These are phyloP conservation scores for Pneumocystis canis DNA, from an alignment of 1,139 yeast genomes.

Conservation along the genomic window DNA sequence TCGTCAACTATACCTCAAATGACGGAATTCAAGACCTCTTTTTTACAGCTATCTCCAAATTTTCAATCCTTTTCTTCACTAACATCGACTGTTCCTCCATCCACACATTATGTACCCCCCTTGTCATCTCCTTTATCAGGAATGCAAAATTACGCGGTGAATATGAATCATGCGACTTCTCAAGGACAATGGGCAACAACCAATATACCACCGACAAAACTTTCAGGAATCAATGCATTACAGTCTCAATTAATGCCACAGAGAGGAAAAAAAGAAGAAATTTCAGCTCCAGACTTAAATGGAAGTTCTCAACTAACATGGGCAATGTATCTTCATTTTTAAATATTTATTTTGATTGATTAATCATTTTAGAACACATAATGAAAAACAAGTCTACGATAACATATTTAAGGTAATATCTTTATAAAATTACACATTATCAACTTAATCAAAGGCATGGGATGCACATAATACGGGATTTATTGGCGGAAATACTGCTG, in stretches of 20 bases:
- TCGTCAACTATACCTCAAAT: constrained; percentile 15
- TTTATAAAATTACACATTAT: neutral
- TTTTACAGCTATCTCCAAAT: constrained; percentile 20
- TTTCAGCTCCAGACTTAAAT: constrained; percentile 21
- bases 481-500: constrained; percentile 69
- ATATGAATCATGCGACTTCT: constrained; percentile 24
- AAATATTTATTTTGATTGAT: neutral
- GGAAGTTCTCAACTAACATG: constrained; percentile 33
- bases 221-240: constrained; percentile 64
- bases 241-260: constrained; percentile 63
- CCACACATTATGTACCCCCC: neutral
- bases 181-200: constrained; percentile 73
- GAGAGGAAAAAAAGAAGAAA: constrained; percentile 31
- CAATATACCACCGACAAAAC: constrained; percentile 35
- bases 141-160: constrained; percentile 14
- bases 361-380: constrained; percentile 34
- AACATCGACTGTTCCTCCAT: constrained; percentile 21
- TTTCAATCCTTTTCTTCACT: constrained; percentile 23
- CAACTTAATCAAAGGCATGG: constrained; percentile 39
- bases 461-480: constrained; percentile 54
- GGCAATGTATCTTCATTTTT: constrained; percentile 35
- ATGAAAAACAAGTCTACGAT: constrained; percentile 76
- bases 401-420: constrained; percentile 43
- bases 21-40: constrained; percentile 27
- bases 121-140: neutral